Base-by-base conservation (phyloP, 768 basidiomycete species). In the Ephemerocybe angulata region DNA sequence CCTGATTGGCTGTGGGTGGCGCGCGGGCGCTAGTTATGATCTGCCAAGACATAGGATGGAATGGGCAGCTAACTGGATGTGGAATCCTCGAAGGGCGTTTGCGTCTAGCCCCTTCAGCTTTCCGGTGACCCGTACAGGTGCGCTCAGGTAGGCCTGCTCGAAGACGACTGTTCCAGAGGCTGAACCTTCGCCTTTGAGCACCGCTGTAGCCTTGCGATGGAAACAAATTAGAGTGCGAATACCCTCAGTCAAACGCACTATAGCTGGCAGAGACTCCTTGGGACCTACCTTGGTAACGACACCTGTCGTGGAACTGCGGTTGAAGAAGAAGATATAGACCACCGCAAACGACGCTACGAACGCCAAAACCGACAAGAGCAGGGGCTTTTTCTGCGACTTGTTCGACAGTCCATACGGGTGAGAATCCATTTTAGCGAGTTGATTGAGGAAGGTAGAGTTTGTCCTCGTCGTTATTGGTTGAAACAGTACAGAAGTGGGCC, bases 141-240 rank as follows among this genome's bases (percentile, higher is more conserved):
- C 78, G 52, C 64, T 65, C 57, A 68, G 66, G 17, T 72, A 65
- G 2, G 72, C 52, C 67, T 92, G 90, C 27, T 76, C 73, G 67
- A 93, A 90, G 37, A 73, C 76, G 55, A 91, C 80, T 3, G 77
- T 82, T 37, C 91, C 90, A 37, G 72, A 69, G 49, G 87, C 85
- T 41, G 70, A 67, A 3, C 83, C 80, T 61, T 79, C 78, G 37
- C 87, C 86, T 51, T 75, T 77, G 58, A 92, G 71, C 38, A 88
- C 78, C 1, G 78, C 87, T 31, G 72, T 61, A 7, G 73, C 71
- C 70, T 72, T 41, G 17, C 5, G n/a, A n/a, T n/a, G n/a, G n/a
- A n/a, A n/a, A n/a, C n/a, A n/a, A n/a, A n/a, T n/a, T n/a, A n/a
- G n/a, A n/a, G n/a, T n/a, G n/a, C n/a, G n/a, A n/a, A n/a, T n/a